Evolutionary conservation across 805 yeast genomes (phyloP).

Genomic region (Ogataea methylovora): DNA sequence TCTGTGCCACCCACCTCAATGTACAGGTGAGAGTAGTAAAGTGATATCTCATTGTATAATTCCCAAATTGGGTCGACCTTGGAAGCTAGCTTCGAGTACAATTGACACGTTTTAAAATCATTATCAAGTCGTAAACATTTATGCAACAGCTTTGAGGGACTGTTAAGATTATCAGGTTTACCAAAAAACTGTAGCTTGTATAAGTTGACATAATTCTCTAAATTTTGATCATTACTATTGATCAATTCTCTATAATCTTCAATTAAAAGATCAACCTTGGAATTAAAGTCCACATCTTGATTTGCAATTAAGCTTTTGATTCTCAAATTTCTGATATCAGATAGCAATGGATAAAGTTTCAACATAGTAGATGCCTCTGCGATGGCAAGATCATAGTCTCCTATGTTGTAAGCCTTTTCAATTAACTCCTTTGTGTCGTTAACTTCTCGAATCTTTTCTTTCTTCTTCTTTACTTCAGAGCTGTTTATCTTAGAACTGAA

Average conservation of each 20-base stretch:
- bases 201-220: slow-evolving; percentile 16
- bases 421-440: slow-evolving; percentile 1
- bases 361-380: slow-evolving; percentile 26
- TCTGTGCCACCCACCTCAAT: slow-evolving; percentile 18
- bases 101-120: slow-evolving; percentile 56
- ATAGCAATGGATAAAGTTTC: slow-evolving; percentile 36
- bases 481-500: slow-evolving; percentile 7
- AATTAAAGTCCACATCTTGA: slow-evolving; percentile 7
- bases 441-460: slow-evolving; percentile 2
- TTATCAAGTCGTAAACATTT: slow-evolving; percentile 74
- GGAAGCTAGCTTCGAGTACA: slow-evolving; percentile 43
- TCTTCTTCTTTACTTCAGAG: slow-evolving; percentile 1
- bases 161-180: slow-evolving; percentile 7
- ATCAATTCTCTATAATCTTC: slow-evolving; percentile 18
- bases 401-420: slow-evolving; percentile 3
- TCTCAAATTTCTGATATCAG: slow-evolving; percentile 27
- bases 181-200: slow-evolving; percentile 22
- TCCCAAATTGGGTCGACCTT: slow-evolving; percentile 34
- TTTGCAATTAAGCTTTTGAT: slow-evolving; percentile 17
- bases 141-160: slow-evolving; percentile 15
- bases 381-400: slow-evolving; percentile 20
- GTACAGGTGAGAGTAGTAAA: slow-evolving; percentile 29
- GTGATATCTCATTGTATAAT: slow-evolving; percentile 37
- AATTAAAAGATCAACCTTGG: slow-evolving; percentile 13
- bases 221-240: slow-evolving; percentile 11